Conservation (phyloP, 805 yeast genomes). For the Hemisphaericaspora nanyangensis region DNA sequence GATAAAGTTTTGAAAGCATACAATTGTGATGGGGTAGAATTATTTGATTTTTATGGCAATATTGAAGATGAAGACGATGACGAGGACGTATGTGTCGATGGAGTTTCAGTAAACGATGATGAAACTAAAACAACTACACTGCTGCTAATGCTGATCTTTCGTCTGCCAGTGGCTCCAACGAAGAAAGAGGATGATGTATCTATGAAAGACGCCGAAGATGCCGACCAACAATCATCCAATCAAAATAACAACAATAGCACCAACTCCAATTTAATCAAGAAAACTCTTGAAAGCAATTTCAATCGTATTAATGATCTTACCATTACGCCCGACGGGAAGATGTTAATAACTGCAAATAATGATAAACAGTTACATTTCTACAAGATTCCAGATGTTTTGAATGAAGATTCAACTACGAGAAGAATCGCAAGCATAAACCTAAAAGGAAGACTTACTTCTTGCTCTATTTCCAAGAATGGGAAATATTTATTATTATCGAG, state of each 20-base stretch:
- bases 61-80: constrained; percentile 13
- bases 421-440: constrained; percentile 46
- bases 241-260: neutral
- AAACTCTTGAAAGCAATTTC: constrained; percentile 21
- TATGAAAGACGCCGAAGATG: constrained; percentile 9
- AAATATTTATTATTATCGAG: constrained; percentile 58
- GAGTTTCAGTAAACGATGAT: constrained; percentile 11
- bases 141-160: neutral
- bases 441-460: constrained; percentile 60
- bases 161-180: neutral
- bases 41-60: constrained; percentile 41
- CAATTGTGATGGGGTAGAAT: constrained; percentile 35
- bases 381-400: constrained; percentile 39
- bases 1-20: constrained; percentile 53
- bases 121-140: constrained; percentile 4
- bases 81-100: constrained; percentile 9
- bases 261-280: constrained; percentile 3
- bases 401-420: constrained; percentile 30
- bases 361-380: constrained; percentile 60
- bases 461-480: constrained; percentile 53
- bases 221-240: neutral
- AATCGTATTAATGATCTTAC: constrained; percentile 65
- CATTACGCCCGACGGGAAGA: constrained; percentile 59
- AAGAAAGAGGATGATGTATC: constrained; percentile 5
- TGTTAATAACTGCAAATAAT: constrained; percentile 61